Evolutionary conservation across 2,329 filamentous ascomycete species (phyloP).

Genomic region (Neoscytalidium dimidiatum): DNA sequence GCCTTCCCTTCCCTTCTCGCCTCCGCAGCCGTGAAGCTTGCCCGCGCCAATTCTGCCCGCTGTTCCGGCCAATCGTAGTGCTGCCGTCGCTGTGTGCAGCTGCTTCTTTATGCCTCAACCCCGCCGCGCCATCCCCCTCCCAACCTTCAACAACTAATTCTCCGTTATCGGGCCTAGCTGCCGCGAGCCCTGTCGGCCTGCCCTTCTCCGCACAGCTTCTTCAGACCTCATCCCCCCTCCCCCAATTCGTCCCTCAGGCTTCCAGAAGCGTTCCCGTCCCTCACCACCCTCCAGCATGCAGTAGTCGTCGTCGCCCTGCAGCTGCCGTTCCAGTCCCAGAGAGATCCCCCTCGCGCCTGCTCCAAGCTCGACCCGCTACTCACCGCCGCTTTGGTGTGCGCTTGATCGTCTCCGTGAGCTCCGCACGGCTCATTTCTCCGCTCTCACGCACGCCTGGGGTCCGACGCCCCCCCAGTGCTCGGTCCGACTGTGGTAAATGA

Average conservation of each 20-base stretch:
- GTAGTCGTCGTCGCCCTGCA: not conserved
- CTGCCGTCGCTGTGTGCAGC: not conserved
- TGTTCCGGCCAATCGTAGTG: not conserved
- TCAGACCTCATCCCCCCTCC: not conserved
- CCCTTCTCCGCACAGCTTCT: constrained; percentile 13
- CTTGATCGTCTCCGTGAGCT: constrained; percentile 5
- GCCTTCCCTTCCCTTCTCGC: not conserved
- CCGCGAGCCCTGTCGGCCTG: not conserved
- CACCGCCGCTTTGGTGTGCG: constrained; percentile 4
- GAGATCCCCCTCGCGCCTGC: not conserved
- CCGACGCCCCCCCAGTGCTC: not conserved
- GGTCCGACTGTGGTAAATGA: constrained; percentile 9
- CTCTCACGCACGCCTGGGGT: not conserved
- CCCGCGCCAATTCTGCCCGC: not conserved
- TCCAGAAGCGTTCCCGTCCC: not conserved
- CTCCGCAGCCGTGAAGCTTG: not conserved
- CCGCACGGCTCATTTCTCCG: not conserved
- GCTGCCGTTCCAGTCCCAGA: not conserved
- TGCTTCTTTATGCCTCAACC: not conserved
- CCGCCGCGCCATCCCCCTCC: not conserved
- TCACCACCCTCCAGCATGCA: no score
- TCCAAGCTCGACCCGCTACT: not conserved
- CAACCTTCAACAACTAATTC: not conserved
- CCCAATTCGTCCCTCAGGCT: not conserved
- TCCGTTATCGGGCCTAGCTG: constrained; percentile 12